Conservation (phyloP, 768 basidiomycete species). For the Lactifluus pinguis region DNA sequence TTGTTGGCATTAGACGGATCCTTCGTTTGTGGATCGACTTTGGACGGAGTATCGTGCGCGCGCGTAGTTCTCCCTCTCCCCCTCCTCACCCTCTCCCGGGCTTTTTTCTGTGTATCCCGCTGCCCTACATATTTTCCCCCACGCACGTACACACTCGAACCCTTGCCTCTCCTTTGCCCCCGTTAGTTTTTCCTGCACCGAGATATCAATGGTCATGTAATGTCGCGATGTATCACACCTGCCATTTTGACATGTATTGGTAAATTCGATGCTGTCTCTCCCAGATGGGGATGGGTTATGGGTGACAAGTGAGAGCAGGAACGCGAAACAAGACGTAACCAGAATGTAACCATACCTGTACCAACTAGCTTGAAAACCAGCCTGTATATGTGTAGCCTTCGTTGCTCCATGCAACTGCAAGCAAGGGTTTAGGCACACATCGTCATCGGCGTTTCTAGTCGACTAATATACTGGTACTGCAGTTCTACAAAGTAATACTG, state of each 20-base stretch:
- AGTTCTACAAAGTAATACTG: background rate
- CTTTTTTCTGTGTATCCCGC: background rate
- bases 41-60: conserved; percentile 40
- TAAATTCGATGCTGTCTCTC: background rate
- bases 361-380: no score
- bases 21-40: conserved; percentile 53
- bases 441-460: no score
- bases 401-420: no score
- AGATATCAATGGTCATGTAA: conserved; percentile 9
- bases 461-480: background rate
- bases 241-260: conserved; percentile 3
- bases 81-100: background rate
- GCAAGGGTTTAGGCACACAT: no score
- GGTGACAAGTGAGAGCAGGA: no score
- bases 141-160: background rate
- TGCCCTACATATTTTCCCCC: background rate
- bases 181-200: background rate
- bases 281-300: no score
- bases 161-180: background rate
- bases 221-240: conserved; percentile 13
- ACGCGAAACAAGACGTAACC: no score
- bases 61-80: background rate
- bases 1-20: conserved; percentile 42
- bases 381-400: no score
- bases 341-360: no score